Base-by-base conservation (phyloP, 2,329 filamentous ascomycete genomes). In the Cercospora beticola region DNA sequence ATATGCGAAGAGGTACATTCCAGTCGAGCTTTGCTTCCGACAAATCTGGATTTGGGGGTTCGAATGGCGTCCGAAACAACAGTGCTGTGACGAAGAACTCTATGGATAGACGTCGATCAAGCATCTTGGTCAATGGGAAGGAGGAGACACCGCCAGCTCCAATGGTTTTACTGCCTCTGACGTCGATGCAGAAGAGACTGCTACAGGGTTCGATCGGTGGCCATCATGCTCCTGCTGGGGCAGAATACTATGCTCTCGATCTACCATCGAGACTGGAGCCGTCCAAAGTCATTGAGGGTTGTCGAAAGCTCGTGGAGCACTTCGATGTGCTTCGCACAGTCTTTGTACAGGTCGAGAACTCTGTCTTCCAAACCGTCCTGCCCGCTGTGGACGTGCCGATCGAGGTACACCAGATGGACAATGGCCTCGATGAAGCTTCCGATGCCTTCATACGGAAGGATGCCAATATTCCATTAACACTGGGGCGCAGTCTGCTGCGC, bases 261-360 rank as follows among this genome's bases (percentile, higher is more conserved):
- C 14, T 68, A 7, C 62, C 62, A 21, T 23, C 66, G 16, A 46
- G 21, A 23, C 30, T 68, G 40, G 62, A 65, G 21, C 54, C 52
- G 1, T 26, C 31, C 21, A 43, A 57, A 30, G 62, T 58, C 26
- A 57, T 65, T 4, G 52, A 59, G 9, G 62, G 21, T 9, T 65
- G 62, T 9, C 62, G 62, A 18, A 68, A 65, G 33, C 66, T 68
- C 18, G 56, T 65, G n/a, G 26, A 64, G 14, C 66, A 68, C 21
- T 68, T 68, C 62, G 66, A 68, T 33, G 33, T 68, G 36, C 66
- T 68, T 28, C 66, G 66, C 31, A 65, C 62, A 23, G 57, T 68
- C 4, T 68, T 68, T 52, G 33, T 65, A 6, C 61, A 68, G 23
- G 21, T 59, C 21, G 54, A 67, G 61, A 30, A 64, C 54, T n/a